Evolutionary conservation across 2,329 filamentous ascomycete species (phyloP).

Genomic region (Diaporthe velutina): DNA sequence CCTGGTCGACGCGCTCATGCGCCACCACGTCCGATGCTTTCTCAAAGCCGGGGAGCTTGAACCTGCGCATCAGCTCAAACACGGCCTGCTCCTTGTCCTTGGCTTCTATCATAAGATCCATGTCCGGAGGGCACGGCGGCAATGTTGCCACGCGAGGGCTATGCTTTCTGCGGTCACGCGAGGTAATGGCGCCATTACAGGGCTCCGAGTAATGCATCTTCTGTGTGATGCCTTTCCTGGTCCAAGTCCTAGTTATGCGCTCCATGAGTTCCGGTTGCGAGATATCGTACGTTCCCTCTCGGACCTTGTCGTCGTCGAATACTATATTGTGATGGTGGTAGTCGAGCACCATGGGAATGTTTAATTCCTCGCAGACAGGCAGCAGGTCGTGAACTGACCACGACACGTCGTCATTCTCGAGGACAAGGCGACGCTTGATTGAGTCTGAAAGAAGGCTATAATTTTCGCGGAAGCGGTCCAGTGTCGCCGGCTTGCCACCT

Average conservation of each 20-base stretch:
- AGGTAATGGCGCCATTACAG: constrained; percentile 80
- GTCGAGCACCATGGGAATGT: constrained; percentile 92
- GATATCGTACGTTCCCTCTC: constrained; percentile 89
- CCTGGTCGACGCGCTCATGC: constrained; percentile 81
- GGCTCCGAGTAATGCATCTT: constrained; percentile 99
- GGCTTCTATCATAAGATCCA: constrained; percentile 99
- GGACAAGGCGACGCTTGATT: constrained; percentile 84
- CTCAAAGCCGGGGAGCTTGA: constrained; percentile 85
- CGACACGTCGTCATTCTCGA: constrained; percentile 94
- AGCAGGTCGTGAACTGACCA: constrained; percentile 95
- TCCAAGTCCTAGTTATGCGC: constrained; percentile 87
- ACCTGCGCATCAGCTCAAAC: constrained; percentile 91
- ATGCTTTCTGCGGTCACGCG: constrained; percentile 85
- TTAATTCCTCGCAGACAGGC: constrained; percentile 91
- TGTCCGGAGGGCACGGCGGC: constrained; percentile 83
- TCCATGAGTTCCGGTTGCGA: constrained; percentile 73
- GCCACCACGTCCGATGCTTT: constrained; percentile 83
- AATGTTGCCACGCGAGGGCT: constrained; percentile 82
- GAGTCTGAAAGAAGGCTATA: constrained; percentile 75
- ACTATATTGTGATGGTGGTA: constrained; percentile 97
- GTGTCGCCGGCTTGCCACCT: constrained; percentile 84
- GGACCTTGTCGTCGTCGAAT: constrained; percentile 78
- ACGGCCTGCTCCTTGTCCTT: constrained; percentile 99
- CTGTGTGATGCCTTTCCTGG: constrained; percentile 84
- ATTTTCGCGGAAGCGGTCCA: constrained; percentile 82